These are phyloP conservation scores for Abrus precatorius DNA, from an alignment of 306 rosid genomes.

Conservation along the genomic window DNA sequence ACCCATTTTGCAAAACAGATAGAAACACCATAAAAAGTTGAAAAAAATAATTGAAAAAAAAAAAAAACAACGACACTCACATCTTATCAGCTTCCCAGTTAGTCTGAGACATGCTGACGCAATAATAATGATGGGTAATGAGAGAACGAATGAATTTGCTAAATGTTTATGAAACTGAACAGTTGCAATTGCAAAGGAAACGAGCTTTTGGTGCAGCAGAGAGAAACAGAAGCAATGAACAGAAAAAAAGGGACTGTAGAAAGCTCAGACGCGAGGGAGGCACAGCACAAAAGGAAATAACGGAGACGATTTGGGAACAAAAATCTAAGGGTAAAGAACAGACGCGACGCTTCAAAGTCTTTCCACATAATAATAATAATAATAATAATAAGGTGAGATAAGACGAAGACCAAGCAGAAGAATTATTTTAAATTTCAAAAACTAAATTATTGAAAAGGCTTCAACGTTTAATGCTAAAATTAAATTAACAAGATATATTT, in stretches of 20 bases:
- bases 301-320: conserved; percentile 36
- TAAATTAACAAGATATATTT: too few relatives aligned
- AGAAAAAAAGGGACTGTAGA: conserved; percentile 43
- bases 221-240: conserved; percentile 38
- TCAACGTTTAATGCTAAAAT: too few relatives aligned
- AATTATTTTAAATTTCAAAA: background rate
- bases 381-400: background rate
- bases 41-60: background rate
- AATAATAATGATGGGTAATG: conserved; percentile 44
- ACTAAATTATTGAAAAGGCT: background rate
- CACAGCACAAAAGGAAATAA: background rate
- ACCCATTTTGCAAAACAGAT: conserved; percentile 52
- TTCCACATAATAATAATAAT: conserved; percentile 43
- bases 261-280: conserved; percentile 31
- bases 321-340: conserved; percentile 47
- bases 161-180: conserved; percentile 51
- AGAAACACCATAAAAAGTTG: conserved; percentile 7
- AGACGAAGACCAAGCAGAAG: background rate
- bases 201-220: conserved; percentile 42
- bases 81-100: conserved; percentile 99
- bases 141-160: conserved; percentile 39
- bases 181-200: conserved; percentile 45
- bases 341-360: conserved; percentile 53
- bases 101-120: conserved; percentile 87
- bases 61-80: conserved; percentile 53